Evolutionary conservation across 306 rosid genomes (phyloP), one percentile per base, ranked within the genome.

Genomic region (Rosa chinensis): DNA sequence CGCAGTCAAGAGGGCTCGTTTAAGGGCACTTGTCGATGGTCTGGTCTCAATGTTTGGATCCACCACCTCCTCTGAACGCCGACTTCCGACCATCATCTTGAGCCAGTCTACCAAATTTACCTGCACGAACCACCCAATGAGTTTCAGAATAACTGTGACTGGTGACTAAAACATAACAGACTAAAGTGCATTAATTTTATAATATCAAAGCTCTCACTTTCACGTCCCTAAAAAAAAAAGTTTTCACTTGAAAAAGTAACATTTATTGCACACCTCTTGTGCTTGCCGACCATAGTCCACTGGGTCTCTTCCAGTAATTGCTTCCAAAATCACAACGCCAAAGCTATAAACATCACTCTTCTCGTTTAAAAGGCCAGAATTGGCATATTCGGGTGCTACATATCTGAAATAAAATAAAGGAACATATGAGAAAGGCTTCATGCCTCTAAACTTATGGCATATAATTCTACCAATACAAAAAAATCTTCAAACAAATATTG

Each of bases 341-440:
- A 86, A 92, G 77, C 97, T 92, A 83, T 92, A 92, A 50, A 92
- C 97, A 77, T 92, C 97, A 66, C 98, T 94, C 84, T 94, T 94
- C 85, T 94, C 98, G 18, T 90, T 94, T 78, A 94, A 75, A 75
- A 94, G 91, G 67, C 98, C 97, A 49, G 98, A 90, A 82, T 89
- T 94, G 78, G 98, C 98, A 86, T 94, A 94, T 80, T 94, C 98
- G 1, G 97, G 98, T 64, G 98, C 98, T 64, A 94, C 97, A 52
- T 94, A 94, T 78, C 98, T 94, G 90, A 85, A 79, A 79, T 67
- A 56, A 20, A 18, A 75, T 43, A 52, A 81, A 81, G 63, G 76
- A 85, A 14, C 21, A 28, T 70, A 72, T 63, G 75, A 49, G 74
- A 74, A 42, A 52, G 18, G 21, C 39, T 80, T 32, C n/a, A 5